These are phyloP conservation scores for Globisporangium nunn DNA, from an alignment of 352 stramenopile species.

Conservation along the genomic window DNA sequence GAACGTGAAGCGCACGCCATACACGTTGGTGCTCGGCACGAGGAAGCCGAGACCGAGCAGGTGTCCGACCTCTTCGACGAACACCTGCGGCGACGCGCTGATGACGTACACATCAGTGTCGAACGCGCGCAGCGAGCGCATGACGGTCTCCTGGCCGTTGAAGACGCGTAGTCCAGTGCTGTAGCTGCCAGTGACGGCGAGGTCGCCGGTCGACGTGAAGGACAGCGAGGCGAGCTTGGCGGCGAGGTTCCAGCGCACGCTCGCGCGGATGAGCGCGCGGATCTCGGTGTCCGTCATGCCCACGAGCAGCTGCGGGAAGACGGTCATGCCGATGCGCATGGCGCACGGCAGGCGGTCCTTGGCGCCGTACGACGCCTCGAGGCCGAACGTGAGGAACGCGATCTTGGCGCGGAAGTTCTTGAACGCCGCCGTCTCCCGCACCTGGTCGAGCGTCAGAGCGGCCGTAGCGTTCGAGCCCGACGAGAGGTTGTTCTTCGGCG, in stretches of 20 bases:
- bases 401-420: constrained; percentile 60
- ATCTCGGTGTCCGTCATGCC: constrained; percentile 52
- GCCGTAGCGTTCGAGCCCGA: background rate
- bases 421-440: constrained; percentile 35
- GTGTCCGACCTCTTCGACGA: constrained; percentile 33
- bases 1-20: constrained; percentile 46
- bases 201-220: constrained; percentile 31
- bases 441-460: constrained; percentile 19
- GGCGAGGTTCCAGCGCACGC: constrained; percentile 41
- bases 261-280: constrained; percentile 33
- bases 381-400: constrained; percentile 31
- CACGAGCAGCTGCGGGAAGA: constrained; percentile 46
- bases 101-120: constrained; percentile 51
- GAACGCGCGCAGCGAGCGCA: constrained; percentile 37
- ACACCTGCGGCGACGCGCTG: constrained; percentile 52
- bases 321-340: constrained; percentile 41
- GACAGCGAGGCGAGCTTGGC: constrained; percentile 26
- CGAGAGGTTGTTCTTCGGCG: constrained; percentile 33
- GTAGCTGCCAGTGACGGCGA: constrained; percentile 35
- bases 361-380: constrained; percentile 40
- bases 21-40: constrained; percentile 47
- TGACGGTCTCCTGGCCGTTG: constrained; percentile 52
- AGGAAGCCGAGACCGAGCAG: constrained; percentile 43
- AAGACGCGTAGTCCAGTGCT: constrained; percentile 48
- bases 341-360: constrained; percentile 30